Evolutionary conservation across 1,139 yeast genomes (phyloP), one percentile per base, ranked within the genome.

Genomic region (Scheffersomyces illinoinensis): DNA sequence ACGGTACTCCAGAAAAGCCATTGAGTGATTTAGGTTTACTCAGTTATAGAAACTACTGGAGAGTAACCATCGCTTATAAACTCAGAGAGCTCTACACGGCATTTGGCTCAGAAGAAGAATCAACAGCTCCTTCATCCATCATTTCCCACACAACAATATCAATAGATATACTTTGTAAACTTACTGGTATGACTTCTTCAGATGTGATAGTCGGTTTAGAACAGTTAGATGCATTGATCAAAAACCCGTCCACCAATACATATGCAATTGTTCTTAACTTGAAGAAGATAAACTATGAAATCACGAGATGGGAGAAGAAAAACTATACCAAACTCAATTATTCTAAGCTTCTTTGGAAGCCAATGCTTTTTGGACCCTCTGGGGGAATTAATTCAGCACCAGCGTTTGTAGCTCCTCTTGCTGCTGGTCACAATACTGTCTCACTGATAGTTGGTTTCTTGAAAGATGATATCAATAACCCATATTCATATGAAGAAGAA

Each of bases 1-100:
- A 84, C 58, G 99, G 99, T 0, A 91, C 98, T 0, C 99, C 99
- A 0, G 99, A 95, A 67, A 93, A 93, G 68, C 98, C 99, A 0
- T 78, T 95, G 57, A 89, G 96, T 66, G 96, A 90, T 65, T 77
- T 93, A 58, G 99, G 99, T 0, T 76, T 93, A 54, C 75, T 91
- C 46, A 90, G 97, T 63, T 95, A 95, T 72, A 79, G 96, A 63
- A 90, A 88, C 66, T 95, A 90, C 71, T 95, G 99, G 98, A 88
- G 85, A 65, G 75, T 87, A 1, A 78, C 89, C 6, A 77, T 91
- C 20, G 89, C 93, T 23, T 78, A 66, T 50, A 71, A 72, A 55
- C 66, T 79, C 52, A 66, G 65, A 52, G 73, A 73, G 10, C 65
- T 87, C 10, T 68, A 74, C 55, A 62, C 65, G 66, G 53, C 72